Percentiles rank a stretch among this genome's conserved stretches.
These are phyloP conservation scores for Xylaria sp. DNA, from an alignment of 2,329 filamentous ascomycete genomes.

Conservation along the genomic window DNA sequence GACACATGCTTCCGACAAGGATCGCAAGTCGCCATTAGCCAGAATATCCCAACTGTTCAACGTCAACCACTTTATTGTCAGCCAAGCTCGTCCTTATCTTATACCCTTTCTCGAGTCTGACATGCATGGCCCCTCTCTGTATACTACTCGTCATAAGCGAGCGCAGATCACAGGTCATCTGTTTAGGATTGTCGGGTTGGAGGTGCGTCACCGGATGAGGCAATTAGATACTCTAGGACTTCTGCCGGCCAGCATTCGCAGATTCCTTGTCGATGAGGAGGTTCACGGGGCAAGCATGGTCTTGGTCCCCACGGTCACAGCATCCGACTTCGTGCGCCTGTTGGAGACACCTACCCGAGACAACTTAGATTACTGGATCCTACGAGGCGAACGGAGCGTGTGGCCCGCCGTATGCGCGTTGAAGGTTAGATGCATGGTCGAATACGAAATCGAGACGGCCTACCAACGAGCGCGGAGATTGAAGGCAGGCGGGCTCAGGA, in stretches of 20 bases:
- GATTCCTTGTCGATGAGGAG: conserved; percentile 84
- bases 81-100: conserved; percentile 89
- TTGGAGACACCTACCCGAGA: conserved; percentile 84
- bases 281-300: conserved; percentile 83
- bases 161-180: conserved; percentile 68
- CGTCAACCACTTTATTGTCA: conserved; percentile 95
- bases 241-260: conserved; percentile 74
- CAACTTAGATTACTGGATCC: conserved; percentile 85
- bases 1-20: conserved; percentile 72
- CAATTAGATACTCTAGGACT: conserved; percentile 83
- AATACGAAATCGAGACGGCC: conserved; percentile 86
- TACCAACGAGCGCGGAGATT: conserved; percentile 81
- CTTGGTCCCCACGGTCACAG: conserved; percentile 81
- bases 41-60: conserved; percentile 87
- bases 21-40: conserved; percentile 72
- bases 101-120: conserved; percentile 86
- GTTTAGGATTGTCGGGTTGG: conserved; percentile 76
- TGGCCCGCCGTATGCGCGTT: conserved; percentile 91
- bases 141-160: conserved; percentile 67
- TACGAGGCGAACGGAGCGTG: conserved; percentile 84
- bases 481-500: conserved; percentile 62
- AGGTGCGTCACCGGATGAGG: conserved; percentile 81
- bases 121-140: conserved; percentile 77
- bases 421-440: conserved; percentile 83
- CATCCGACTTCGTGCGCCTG: conserved; percentile 78